Evolutionary conservation across 2,329 filamentous ascomycete genomes (phyloP).

Genomic region (Phaeosphaeria sp.): DNA sequence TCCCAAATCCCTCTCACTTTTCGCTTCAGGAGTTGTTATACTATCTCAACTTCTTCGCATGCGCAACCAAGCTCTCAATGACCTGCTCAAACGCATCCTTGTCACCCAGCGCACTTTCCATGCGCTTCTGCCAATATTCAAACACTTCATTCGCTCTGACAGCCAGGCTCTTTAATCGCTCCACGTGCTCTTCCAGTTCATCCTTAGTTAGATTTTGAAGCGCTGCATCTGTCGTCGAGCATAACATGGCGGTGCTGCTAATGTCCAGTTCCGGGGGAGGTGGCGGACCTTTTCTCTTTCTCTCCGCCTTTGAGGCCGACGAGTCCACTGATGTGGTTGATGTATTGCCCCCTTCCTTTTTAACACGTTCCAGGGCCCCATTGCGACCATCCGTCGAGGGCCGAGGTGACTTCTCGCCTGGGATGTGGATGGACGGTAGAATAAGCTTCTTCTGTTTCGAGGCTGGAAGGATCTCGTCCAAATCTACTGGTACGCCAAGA

Average conservation of each 20-base stretch:
- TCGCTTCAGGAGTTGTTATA: no score
- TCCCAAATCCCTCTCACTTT: no score
- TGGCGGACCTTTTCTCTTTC: slow-evolving; percentile 63
- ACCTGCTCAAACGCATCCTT: slow-evolving; percentile 95
- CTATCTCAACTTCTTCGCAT: slow-evolving; percentile 84
- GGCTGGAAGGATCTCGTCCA: slow-evolving; percentile 95
- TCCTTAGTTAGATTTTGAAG: slow-evolving; percentile 77
- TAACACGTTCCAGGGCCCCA: slow-evolving; percentile 47
- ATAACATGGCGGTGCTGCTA: slow-evolving; percentile 77
- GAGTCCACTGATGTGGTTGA: slow-evolving; percentile 49
- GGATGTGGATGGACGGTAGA: slow-evolving; percentile 73
- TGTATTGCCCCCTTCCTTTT: slow-evolving; percentile 42
- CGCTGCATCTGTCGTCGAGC: slow-evolving; percentile 83
- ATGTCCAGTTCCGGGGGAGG: slow-evolving; percentile 80
- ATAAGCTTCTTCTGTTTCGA: slow-evolving; percentile 98
- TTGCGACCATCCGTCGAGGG: slow-evolving; percentile 48
- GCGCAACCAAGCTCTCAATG: slow-evolving; percentile 94
- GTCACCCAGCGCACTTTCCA: slow-evolving; percentile 86
- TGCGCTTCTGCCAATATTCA: slow-evolving; percentile 85
- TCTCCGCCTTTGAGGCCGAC: slow-evolving; percentile 47
- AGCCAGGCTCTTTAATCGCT: slow-evolving; percentile 71
- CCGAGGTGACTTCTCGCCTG: slow-evolving; percentile 46
- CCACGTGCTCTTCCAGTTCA: slow-evolving; percentile 76
- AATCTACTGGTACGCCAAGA: slow-evolving; percentile 91
- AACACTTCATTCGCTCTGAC: slow-evolving; percentile 76